Conservation (phyloP, 306 rosid genomes). For the Lotus japonicus region DNA sequence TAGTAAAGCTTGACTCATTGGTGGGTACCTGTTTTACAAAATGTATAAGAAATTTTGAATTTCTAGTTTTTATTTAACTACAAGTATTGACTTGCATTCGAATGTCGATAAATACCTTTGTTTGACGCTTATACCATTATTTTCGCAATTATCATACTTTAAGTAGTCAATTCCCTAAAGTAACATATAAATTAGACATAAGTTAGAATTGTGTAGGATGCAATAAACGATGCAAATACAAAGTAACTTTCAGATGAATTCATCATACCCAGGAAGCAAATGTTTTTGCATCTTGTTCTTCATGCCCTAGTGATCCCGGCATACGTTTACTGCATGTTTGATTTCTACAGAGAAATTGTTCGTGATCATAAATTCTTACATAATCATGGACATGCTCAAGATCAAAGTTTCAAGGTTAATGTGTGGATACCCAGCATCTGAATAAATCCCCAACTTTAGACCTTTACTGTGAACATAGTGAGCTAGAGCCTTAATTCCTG, state of each 20-base stretch:
- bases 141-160: slow-evolving; percentile 30
- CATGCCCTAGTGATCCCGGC: slow-evolving; percentile 63
- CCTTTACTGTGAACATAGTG: slow-evolving; percentile 60
- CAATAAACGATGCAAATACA: too few species aligned
- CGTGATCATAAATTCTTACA: background rate
- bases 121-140: background rate
- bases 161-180: slow-evolving; percentile 47
- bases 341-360: slow-evolving; percentile 17
- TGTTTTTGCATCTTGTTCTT: slow-evolving; percentile 58
- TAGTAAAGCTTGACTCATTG: slow-evolving; percentile 48
- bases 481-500: slow-evolving; percentile 58
- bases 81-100: background rate
- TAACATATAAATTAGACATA: background rate
- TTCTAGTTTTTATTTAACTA: background rate
- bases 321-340: slow-evolving; percentile 47
- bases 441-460: slow-evolving; percentile 55
- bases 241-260: background rate
- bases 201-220: background rate
- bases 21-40: slow-evolving; percentile 40
- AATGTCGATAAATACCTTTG: background rate
- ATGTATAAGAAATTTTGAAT: background rate
- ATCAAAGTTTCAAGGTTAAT: background rate
- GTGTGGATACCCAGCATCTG: slow-evolving; percentile 56
- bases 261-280: slow-evolving; percentile 59
- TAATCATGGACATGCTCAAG: background rate